Conservation (phyloP, 208 protist species). For the Trypanosoma scelopori region DNA sequence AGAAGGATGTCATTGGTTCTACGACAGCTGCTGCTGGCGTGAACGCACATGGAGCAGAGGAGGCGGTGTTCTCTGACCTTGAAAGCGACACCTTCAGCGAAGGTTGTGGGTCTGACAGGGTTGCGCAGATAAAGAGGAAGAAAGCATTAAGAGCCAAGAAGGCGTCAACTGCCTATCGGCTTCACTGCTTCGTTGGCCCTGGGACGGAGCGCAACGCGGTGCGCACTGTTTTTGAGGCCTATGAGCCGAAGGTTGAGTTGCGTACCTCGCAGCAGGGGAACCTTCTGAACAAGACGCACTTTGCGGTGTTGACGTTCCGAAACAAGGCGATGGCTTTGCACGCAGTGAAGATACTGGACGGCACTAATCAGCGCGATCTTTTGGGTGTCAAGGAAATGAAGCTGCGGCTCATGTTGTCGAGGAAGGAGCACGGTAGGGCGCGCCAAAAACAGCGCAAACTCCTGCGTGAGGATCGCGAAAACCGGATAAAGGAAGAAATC, state of each 20-base stretch:
- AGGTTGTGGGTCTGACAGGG: conserved; percentile 4
- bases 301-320: conserved; percentile 85
- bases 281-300: conserved; percentile 88
- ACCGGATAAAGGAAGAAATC: conserved; percentile 31
- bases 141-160: conserved; percentile 31
- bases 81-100: conserved; percentile 36
- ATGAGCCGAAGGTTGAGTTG: conserved; percentile 82
- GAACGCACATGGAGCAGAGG: conserved; percentile 32
- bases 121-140: conserved; percentile 32
- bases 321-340: conserved; percentile 88
- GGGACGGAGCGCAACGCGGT: conserved; percentile 84
- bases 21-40: not conserved
- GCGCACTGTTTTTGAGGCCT: conserved; percentile 79
- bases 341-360: conserved; percentile 73
- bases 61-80: conserved; percentile 38
- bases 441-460: conserved; percentile 56
- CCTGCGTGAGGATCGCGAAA: conserved; percentile 30
- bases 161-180: conserved; percentile 46
- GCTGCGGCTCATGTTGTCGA: conserved; percentile 76
- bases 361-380: conserved; percentile 77
- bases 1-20: conserved; percentile 25
- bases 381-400: conserved; percentile 71
- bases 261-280: conserved; percentile 84
- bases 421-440: conserved; percentile 67
- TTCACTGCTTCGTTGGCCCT: conserved; percentile 89